A percentile compares a stretch with the other conserved stretches of the same genome.
Conservation (phyloP, 1,284 basidiomycete genomes). For the Kwoniella shivajii region DNA sequence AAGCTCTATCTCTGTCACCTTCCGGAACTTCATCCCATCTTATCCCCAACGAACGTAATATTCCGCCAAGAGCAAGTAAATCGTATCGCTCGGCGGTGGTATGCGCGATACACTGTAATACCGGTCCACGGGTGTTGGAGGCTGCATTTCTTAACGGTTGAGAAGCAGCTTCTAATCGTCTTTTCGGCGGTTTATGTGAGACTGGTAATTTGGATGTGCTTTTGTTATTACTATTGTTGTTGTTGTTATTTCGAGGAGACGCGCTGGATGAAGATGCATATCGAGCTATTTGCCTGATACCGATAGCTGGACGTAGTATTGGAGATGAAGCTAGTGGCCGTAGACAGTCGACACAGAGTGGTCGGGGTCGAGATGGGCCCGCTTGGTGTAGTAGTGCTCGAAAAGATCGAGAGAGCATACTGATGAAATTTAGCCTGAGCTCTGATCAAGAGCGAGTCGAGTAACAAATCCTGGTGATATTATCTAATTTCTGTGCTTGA, state of each 20-base stretch:
- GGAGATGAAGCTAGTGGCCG: background rate
- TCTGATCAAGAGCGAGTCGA: background rate
- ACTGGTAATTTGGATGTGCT: conserved; percentile 16
- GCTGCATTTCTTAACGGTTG: conserved; percentile 50
- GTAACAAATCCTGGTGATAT: background rate
- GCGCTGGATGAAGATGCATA: conserved; percentile 10
- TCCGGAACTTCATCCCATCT: conserved; percentile 52
- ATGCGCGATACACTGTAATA: conserved; percentile 54
- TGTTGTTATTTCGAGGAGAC: background rate
- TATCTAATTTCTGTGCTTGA: background rate
- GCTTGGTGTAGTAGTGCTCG: conserved; percentile 2
- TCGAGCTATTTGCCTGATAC: background rate
- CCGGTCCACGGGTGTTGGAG: conserved; percentile 50
- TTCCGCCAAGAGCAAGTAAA: conserved; percentile 38
- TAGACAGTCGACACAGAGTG: conserved; percentile 2
- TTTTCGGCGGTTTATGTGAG: conserved; percentile 52
- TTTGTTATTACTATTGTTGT: conserved; percentile 1
- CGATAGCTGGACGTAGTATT: background rate
- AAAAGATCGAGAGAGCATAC: conserved; percentile 9
- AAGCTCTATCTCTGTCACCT: conserved; percentile 47
- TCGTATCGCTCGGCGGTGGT: conserved; percentile 53
- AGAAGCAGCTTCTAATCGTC: conserved; percentile 53
- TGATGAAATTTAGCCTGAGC: background rate
- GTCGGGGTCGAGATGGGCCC: conserved; percentile 1
- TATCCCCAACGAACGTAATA: conserved; percentile 42